Percentiles rank a stretch among this genome's conserved stretches.
Evolutionary conservation across 2,329 filamentous ascomycete genomes (phyloP).

Genomic region (Coniochaeta sp.): DNA sequence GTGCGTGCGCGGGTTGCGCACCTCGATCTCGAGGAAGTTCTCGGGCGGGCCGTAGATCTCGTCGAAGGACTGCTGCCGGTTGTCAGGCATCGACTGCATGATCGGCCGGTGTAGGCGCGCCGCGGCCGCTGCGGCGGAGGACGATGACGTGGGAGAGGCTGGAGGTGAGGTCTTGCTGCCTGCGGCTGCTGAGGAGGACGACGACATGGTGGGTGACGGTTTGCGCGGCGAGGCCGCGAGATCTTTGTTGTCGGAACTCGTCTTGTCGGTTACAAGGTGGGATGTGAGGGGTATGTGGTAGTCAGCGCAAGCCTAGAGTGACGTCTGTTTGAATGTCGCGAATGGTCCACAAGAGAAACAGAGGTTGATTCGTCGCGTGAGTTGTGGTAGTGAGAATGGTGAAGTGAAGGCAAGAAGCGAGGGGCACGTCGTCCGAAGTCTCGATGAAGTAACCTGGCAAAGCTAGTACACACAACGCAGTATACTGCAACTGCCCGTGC

Average conservation of each 20-base stretch:
- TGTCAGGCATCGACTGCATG: slow-evolving; percentile 61
- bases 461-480: no score
- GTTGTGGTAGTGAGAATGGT: no score
- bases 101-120: slow-evolving; percentile 40
- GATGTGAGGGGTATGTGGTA: slow-evolving; percentile 3
- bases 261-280: slow-evolving; percentile 29
- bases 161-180: slow-evolving; percentile 11
- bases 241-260: slow-evolving; percentile 31
- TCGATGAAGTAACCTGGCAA: neutral
- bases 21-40: slow-evolving; percentile 98
- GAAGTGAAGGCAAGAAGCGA: neutral
- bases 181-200: slow-evolving; percentile 9
- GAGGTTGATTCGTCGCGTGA: no score
- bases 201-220: slow-evolving; percentile 11
- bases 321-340: neutral
- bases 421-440: neutral
- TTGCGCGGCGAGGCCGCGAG: slow-evolving; percentile 20
- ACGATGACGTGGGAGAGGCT: slow-evolving; percentile 13
- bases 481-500: no score
- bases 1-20: slow-evolving; percentile 83
- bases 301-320: neutral
- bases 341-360: no score
- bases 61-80: slow-evolving; percentile 90
- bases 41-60: slow-evolving; percentile 98
- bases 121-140: slow-evolving; percentile 14